A percentile compares a stretch with the other conserved stretches of the same genome.
Conservation (phyloP, 2,329 filamentous ascomycete genomes). For the Aspergillus japonicus region DNA sequence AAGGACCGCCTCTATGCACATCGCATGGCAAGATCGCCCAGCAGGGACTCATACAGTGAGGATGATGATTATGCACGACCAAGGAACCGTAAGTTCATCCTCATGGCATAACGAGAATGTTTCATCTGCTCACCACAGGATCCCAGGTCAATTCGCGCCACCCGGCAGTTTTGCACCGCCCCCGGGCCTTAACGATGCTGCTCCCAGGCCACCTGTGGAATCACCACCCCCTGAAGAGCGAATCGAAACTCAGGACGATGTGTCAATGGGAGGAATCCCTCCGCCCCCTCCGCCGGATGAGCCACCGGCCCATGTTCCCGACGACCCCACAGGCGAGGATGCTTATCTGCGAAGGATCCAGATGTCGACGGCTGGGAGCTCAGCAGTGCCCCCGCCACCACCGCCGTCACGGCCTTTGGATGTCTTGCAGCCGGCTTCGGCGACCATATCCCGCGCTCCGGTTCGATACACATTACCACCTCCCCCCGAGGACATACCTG, state of each 20-base stretch:
- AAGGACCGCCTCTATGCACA: slow-evolving; percentile 77
- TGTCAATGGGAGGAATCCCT: slow-evolving; percentile 12
- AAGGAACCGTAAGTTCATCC: slow-evolving; percentile 46
- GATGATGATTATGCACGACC: slow-evolving; percentile 48
- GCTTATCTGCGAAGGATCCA: slow-evolving; percentile 27
- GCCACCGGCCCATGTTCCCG: slow-evolving; percentile 31
- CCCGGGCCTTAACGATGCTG: slow-evolving; percentile 40
- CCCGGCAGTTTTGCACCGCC: slow-evolving; percentile 56
- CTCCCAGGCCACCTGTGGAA: slow-evolving; percentile 38
- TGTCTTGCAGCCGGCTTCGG: slow-evolving; percentile 42
- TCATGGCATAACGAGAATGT: background rate
- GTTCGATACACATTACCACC: slow-evolving; percentile 66
- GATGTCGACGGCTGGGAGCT: slow-evolving; percentile 16
- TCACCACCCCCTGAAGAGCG: background rate
- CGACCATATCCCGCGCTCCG: slow-evolving; percentile 73
- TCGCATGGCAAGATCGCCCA: slow-evolving; percentile 50
- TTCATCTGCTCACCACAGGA: background rate
- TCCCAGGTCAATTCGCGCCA: slow-evolving; percentile 50
- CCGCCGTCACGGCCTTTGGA: slow-evolving; percentile 40
- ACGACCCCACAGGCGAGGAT: slow-evolving; percentile 26
- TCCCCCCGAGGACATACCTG: slow-evolving; percentile 52
- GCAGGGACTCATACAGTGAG: slow-evolving; percentile 50
- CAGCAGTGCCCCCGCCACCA: slow-evolving; percentile 28
- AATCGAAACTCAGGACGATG: slow-evolving; percentile 38
- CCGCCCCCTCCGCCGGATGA: slow-evolving; percentile 32